Evolutionary conservation across 2,329 filamentous ascomycete species (phyloP), one percentile per base, ranked within the genome.

Genomic region (Alternaria postmessia): DNA sequence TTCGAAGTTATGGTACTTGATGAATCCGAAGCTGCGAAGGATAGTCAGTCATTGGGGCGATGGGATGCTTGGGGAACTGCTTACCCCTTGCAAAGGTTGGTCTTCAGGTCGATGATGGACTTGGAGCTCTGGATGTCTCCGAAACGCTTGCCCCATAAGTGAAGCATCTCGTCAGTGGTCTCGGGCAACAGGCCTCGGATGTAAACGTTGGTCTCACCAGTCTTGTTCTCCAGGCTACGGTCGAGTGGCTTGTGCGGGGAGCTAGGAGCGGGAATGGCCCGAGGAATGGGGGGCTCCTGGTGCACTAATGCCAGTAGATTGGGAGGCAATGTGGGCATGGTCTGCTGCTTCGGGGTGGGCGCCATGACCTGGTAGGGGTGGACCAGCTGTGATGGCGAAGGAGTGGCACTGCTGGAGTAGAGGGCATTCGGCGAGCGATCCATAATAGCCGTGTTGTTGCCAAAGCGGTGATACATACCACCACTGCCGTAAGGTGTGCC

Each of bases 131-230:
- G 93, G 59, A 99, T 95, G 62, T 91, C 89, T 42, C 95, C 96
- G 75, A 98, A 99, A 51, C 94, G 91, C 69, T 88, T 85, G 43
- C 94, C 91, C 81, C 95, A 98, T 43, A 85, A 85, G 70, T 91
- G 87, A 18, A 99, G 84, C 75, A 96, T 90, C 51, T 96, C 91
- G 73, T 99, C 95, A 49, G 96, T 95, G 0, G 94, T 99, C 71
- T 96, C 94, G 0, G 95, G 94, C 65, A 96, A 91, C 64, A 99
- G 89, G 18, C 96, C 96, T 62, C 95, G 92, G 66, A 99, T 97
- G 83, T 99, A 99, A 66, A 99, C 94, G 74, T 99, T 99, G 65
- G 93, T 95, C 75, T 98, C 97, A 44, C 94, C 94, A 48, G 91
- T 95, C 60, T 93, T 91, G 74, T 98, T 98, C 81, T 97, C 92